Base-by-base conservation (phyloP, 164 flowering plant genomes). In the Saururus chinensis region DNA sequence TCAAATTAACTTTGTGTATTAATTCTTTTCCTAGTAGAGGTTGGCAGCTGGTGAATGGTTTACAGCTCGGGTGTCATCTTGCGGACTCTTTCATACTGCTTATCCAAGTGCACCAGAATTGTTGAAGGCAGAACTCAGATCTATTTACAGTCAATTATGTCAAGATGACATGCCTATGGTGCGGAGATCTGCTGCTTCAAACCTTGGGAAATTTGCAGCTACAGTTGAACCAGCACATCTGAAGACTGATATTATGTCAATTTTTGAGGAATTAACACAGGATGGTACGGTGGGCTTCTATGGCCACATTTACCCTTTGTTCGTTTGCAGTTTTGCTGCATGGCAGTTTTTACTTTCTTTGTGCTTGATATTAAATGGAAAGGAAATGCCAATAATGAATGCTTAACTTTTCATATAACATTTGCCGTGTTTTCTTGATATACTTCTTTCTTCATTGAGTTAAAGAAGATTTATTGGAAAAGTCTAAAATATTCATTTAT, bases 81-180 rank as follows among this genome's bases (percentile, higher is more conserved):
- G 98, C 73, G 98, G 98, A 23, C 72, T 93, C 70, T 93, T 93
- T 75, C 98, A 93, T 64, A 84, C 90, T 76, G 97, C 95, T 26
- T 93, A 93, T 66, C 89, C 97, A 21, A 88, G 92, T 74, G 97
- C 97, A 37, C 77, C 96, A 24, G 98, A 93, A 67, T 59, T 63
- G 65, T 60, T 84, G 66, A 93, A 83, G 69, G 76, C 87, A 35
- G 98, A 93, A 73, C 68, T 93, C 22, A 69, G 96, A 62, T 61
- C 91, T 23, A 75, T 88, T 45, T 93, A 86, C 68, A 75, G 81
- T 63, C 98, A 93, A 61, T 74, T 93, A 69, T 90, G 97, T 75
- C 97, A 88, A 74, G 98, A 93, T 82, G 98, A 93, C 78, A 93
- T 88, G 96, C 98, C 97, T 21, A 93, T 90, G 98, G 98, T 93